Conservation (phyloP, 768 basidiomycete genomes). For the Ephemerocybe angulata region DNA sequence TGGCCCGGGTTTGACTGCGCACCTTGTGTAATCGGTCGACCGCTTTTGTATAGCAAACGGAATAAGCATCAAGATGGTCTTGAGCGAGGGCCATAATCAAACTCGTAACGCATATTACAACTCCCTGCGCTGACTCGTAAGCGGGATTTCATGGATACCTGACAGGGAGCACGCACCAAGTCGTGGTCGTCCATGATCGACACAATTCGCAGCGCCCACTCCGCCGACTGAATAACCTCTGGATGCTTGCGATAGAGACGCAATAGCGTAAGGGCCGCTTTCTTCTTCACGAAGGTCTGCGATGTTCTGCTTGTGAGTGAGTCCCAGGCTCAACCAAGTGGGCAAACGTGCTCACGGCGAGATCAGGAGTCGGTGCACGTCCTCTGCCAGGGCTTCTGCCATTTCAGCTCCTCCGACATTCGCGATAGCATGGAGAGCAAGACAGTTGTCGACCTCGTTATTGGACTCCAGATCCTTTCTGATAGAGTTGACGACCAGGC, state of each 20-base stretch:
- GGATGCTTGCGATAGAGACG: constrained; percentile 95
- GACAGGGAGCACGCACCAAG: constrained; percentile 45
- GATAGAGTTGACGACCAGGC: constrained; percentile 96
- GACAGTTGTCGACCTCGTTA: constrained; percentile 92
- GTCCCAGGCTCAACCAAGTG: not conserved
- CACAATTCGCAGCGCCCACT: constrained; percentile 95
- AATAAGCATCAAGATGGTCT: constrained; percentile 86
- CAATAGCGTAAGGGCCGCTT: constrained; percentile 90
- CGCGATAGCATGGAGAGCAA: constrained; percentile 96
- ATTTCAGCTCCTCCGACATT: constrained; percentile 98
- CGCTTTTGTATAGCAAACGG: constrained; percentile 91
- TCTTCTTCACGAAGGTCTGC: constrained; percentile 94
- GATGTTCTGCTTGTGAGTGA: constrained; percentile 64
- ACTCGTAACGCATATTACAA: constrained; percentile 91
- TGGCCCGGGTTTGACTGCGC: constrained; percentile 18
- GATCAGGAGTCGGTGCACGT: constrained; percentile 92
- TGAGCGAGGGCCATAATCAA: constrained; percentile 93
- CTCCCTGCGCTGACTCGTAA: constrained; percentile 78
- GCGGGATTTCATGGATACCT: not conserved
- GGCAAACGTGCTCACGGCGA: constrained; percentile 64
- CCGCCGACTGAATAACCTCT: constrained; percentile 85
- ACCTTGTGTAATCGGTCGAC: constrained; percentile 86
- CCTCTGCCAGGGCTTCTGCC: constrained; percentile 92
- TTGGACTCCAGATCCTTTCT: constrained; percentile 94
- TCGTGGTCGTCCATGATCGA: constrained; percentile 95